Base-by-base conservation (phyloP, 1,284 basidiomycete genomes). In the Jaminaea rosea region DNA sequence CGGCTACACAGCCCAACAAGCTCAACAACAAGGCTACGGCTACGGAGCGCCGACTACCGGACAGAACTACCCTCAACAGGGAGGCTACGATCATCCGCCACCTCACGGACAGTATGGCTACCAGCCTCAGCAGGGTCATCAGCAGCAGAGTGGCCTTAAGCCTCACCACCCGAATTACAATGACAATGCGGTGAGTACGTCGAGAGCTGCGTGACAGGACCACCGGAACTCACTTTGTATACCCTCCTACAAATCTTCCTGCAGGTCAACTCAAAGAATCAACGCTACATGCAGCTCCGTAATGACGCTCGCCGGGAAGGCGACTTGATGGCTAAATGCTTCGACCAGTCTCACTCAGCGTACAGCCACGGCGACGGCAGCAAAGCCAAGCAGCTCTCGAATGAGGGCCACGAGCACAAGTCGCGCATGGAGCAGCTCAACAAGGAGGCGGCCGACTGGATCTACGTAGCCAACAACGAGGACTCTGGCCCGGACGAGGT, bases 401-500 rank as follows among this genome's bases (percentile, higher is more conserved):
- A 84, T 59, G 73, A 91, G 75, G 93, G 90, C 7, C 88, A 92
- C 74, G 76, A 78, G 46, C 87, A 93, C 74, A 83, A 91, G 75
- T 69, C 76, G 11, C 80, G 83, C 67, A 91, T 91, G 85, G 84
- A 88, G 60, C 75, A 80, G 45, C 76, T 92, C 60, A 92, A 98
- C 74, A 80, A 80, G 57, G 77, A 94, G 75, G 94, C 93, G 1
- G 83, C 84, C 52, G 82, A 85, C 48, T 93, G 88, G 87, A 94
- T 97, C 61, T 97, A 85, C 39, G n/a, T 46, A 34, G 53, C 53
- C 10, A 58, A 58, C 41, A 44, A 56, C 41, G 37, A 55, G 23
- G 57, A 59, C 29, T 37, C 32, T 17, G 41, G 34, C 8, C 31
- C 47, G 17, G 41, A 53, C 39, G 56, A 58, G 47, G 46, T 59